Evolutionary conservation across 2,329 filamentous ascomycete genomes (phyloP).

Genomic region (Pestalotiopsis sp.): DNA sequence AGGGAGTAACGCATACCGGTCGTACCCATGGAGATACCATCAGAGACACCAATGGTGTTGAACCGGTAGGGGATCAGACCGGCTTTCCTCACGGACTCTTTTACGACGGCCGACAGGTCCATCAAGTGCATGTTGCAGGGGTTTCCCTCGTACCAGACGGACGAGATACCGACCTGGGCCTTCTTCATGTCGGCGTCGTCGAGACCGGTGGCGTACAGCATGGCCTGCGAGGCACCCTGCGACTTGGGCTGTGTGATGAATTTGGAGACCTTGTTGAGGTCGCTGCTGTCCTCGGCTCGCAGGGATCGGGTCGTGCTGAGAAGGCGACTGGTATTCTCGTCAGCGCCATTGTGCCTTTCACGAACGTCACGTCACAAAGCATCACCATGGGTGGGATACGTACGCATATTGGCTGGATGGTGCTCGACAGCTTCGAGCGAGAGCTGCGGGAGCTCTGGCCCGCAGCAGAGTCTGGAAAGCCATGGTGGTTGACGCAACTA

Average conservation of each 20-base stretch:
- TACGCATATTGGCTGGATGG: slow-evolving; percentile 31
- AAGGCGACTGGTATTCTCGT: slow-evolving; percentile 43
- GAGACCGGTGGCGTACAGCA: slow-evolving; percentile 96
- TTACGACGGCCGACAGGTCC: slow-evolving; percentile 79
- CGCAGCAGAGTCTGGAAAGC: slow-evolving; percentile 32
- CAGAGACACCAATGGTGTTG: slow-evolving; percentile 98
- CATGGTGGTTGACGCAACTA: slow-evolving; percentile 23
- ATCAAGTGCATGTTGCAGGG: slow-evolving; percentile 99
- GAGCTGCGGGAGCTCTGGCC: slow-evolving; percentile 30
- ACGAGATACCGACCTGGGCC: slow-evolving; percentile 96
- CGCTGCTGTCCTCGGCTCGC: slow-evolving; percentile 47
- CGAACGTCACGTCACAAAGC: not conserved
- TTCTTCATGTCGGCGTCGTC: slow-evolving; percentile 89
- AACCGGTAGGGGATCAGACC: slow-evolving; percentile 94
- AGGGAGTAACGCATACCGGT: slow-evolving; percentile 95
- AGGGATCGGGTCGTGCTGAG: slow-evolving; percentile 53
- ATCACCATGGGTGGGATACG: slow-evolving; percentile 12
- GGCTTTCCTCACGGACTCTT: slow-evolving; percentile 63
- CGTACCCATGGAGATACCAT: slow-evolving; percentile 98
- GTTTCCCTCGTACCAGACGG: slow-evolving; percentile 97
- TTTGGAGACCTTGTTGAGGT: slow-evolving; percentile 83
- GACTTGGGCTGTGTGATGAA: slow-evolving; percentile 95
- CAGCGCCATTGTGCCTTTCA: not conserved
- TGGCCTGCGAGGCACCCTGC: slow-evolving; percentile 96
- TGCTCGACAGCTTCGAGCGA: slow-evolving; percentile 25